Base-by-base conservation (phyloP, 768 basidiomycete species). In the Clavulina sp. region DNA sequence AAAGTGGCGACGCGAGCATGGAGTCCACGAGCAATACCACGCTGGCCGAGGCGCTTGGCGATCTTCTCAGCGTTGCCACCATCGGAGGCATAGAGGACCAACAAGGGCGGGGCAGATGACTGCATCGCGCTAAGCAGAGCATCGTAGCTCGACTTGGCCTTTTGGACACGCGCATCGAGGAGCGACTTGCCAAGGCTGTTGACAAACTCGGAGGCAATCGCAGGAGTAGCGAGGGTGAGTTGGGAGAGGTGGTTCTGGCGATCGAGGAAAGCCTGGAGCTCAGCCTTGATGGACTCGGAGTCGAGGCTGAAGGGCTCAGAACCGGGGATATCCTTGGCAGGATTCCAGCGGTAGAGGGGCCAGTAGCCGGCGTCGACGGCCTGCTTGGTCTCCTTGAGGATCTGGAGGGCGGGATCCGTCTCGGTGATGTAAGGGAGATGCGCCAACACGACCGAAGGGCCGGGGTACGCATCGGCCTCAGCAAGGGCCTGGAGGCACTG, bases 291-390 rank as follows among this genome's bases (percentile, higher is more conserved):
- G 29, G 81, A 73, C 58, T 93, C 87, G 3, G 87, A 91, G 66
- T 97, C 95, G 53, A 99, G 78, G 9, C 75, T 73, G 71, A 99
- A 99, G 16, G 85, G 82, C 56, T 92, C 88, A 61, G 79, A 72
- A 38, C 82, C 82, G 41, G 65, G 66, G 24, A 65, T 66, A 60
- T 91, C 86, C 64, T 84, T 83, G 59, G 74, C 73, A 0, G 95
- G 95, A 65, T 99, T 81, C 92, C 93, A 99, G 52, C 95, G 77
- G 72, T 97, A 99, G 49, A 97, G 70, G 0, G 93, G 93, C 95
- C 95, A 97, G 67, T 92, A 93, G 2, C 93, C 93, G 6, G 84
- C 75, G 59, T 96, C 92, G 36, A 97, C 85, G 4, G 93, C 93
- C 48, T 89, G 75, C 63, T 97, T 99, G 24, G 92, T 99, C 70